phyloP scores from a whole-genome alignment of 768 basidiomycete species.

The Hypsizygus marmoreus region DNA sequence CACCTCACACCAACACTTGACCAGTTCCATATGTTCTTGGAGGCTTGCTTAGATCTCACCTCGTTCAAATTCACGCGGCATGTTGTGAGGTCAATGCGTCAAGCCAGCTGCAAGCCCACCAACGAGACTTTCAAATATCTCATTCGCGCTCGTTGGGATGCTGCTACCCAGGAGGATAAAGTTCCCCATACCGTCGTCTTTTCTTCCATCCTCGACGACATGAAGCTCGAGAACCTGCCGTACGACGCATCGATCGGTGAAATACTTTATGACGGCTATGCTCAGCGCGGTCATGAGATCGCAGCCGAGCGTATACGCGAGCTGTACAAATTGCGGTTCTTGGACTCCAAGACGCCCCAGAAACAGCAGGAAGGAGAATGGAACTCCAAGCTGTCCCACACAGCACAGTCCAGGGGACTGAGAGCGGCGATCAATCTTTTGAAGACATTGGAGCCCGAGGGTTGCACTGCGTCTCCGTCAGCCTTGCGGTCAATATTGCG shows the following conservation, averaged over 20 bases:
- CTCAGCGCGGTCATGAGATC: slow-evolving; percentile 34
- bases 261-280: slow-evolving; percentile 45
- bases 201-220: slow-evolving; percentile 45
- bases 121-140: slow-evolving; percentile 51
- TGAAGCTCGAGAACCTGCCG: slow-evolving; percentile 43
- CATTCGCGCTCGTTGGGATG: slow-evolving; percentile 42
- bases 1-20: slow-evolving; percentile 46
- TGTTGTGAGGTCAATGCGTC: slow-evolving; percentile 36
- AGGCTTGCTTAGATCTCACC: slow-evolving; percentile 33
- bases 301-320: slow-evolving; percentile 40
- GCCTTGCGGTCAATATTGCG: slow-evolving; percentile 46
- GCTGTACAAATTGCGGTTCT: slow-evolving; percentile 35
- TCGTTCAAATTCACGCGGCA: slow-evolving; percentile 35
- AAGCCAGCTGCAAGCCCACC: slow-evolving; percentile 43
- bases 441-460: slow-evolving; percentile 32
- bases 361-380: slow-evolving; percentile 13
- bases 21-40: slow-evolving; percentile 59
- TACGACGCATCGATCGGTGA: slow-evolving; percentile 44
- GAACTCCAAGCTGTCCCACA: slow-evolving; percentile 14
- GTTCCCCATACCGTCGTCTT: slow-evolving; percentile 36
- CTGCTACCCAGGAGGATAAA: slow-evolving; percentile 26
- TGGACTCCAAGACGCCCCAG: slow-evolving; percentile 17
- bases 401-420: slow-evolving; percentile 30
- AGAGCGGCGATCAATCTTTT: slow-evolving; percentile 36
- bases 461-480: slow-evolving; percentile 23